Evolutionary conservation across 306 rosid species (phyloP), one percentile per base, ranked within the genome.

Genomic region (Vigna reflexopilosa): DNA sequence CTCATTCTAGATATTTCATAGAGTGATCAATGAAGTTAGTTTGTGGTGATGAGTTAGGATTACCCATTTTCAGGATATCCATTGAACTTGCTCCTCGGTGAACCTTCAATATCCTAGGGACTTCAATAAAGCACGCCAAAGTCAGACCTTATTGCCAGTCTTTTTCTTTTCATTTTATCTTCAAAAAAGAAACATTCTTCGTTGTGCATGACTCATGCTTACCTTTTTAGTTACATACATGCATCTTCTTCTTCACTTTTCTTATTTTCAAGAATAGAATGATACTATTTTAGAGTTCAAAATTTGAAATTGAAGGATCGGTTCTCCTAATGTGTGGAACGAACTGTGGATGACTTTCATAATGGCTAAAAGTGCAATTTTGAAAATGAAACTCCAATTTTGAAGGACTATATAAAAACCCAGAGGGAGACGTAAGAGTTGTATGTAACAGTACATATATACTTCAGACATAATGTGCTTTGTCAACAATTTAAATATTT

Each of bases 51-150:
- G 70, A 44, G 11, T 3, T 12, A 51, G 45, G 82, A 67, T 55
- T 57, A 69, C 26, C 17, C 75, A 6, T 54, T 78, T 88, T 78
- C 17, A 81, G 89, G 84, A 78, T 78, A 72, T 79, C 88, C 96
- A 81, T 71, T 74, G 82, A 86, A 89, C 67, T 70, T 91, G 93
- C 86, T 52, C 51, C 49, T 74, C 4, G 63, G 42, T 78, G 78
- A 86, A 58, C 36, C 36, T 26, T 26, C 59, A n/a, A 40, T 52
- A 13, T 68, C 72, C 73, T 67, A 64, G 78, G 81, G 72, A 55
- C 66, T 71, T 58, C 12, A 38, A 75, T 47, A 50, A 77, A 73
- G 67, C 30, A 48, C 54, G 8, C 34, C 67, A 62, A 24, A 56
- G 84, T 88, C 86, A 80, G 81, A 71, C 44, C 34, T 62, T 80